Percentiles rank a stretch among this genome's conserved stretches.
Evolutionary conservation across 108 stramenopile genomes (phyloP).

Genomic region (Nannochloropsis gaditana): DNA sequence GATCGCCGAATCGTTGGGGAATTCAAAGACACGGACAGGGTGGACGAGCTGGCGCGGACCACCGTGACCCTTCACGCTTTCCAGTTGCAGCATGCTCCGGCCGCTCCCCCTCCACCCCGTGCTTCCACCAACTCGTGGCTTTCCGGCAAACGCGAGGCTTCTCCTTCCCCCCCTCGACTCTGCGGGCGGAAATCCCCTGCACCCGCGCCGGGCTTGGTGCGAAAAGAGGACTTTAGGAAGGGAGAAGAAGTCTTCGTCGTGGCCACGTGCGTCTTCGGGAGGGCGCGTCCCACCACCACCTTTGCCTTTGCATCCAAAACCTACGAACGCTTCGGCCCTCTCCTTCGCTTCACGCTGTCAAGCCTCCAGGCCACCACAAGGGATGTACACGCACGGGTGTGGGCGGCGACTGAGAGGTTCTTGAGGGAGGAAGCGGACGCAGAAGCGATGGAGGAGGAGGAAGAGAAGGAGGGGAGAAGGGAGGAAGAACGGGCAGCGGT

Average conservation of each 20-base stretch:
- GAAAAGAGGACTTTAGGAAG: neutral
- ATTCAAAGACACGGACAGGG: neutral
- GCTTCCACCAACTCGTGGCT: neutral
- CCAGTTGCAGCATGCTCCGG: neutral
- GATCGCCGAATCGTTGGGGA: neutral
- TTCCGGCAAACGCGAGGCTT: neutral
- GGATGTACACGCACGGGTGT: neutral
- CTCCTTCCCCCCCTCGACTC: neutral
- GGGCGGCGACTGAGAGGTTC: constrained; percentile 8
- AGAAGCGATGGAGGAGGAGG: neutral
- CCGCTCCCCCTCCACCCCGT: neutral
- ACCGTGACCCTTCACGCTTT: neutral
- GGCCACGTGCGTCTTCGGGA: neutral
- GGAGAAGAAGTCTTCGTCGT: neutral
- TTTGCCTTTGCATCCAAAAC: neutral
- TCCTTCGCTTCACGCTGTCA: neutral
- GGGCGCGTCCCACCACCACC: neutral
- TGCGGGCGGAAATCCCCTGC: neutral
- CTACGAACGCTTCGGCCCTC: neutral
- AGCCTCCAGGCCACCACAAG: neutral
- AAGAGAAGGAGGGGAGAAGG: constrained; percentile 14
- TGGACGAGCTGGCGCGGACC: neutral
- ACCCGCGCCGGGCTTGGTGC: neutral
- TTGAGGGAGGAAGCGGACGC: neutral
- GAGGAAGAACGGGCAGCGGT: neutral